Conservation (phyloP, 2,329 filamentous ascomycete species). For the Aquanectria penicillioides region DNA sequence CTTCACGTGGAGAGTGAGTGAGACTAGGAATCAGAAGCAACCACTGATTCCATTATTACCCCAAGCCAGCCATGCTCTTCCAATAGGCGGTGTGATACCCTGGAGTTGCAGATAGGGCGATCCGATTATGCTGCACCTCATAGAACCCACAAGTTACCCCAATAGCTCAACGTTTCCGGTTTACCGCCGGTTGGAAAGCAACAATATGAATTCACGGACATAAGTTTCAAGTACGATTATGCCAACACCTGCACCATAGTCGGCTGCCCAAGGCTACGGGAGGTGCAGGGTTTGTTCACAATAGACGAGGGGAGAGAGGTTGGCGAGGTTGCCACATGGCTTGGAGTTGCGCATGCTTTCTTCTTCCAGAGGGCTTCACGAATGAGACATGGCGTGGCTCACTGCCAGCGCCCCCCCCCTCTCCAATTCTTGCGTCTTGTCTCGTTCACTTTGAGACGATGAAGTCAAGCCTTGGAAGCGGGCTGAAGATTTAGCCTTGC, state of each 20-base stretch:
- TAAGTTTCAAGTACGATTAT: neutral
- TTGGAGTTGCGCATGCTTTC: conserved; percentile 20
- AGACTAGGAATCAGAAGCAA: conserved; percentile 15
- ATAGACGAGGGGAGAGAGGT: conserved; percentile 1
- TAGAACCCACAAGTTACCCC: neutral
- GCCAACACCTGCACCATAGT: neutral
- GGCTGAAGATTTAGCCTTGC: conserved; percentile 30
- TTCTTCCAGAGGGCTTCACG: conserved; percentile 8
- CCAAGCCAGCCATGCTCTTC: neutral
- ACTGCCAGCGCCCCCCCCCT: conserved; percentile 4
- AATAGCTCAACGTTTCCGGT: neutral
- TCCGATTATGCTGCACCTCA: too few relatives aligned
- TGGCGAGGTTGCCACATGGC: conserved; percentile 24
- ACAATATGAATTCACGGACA: neutral
- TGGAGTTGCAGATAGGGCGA: neutral
- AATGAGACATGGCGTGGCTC: conserved; percentile 26
- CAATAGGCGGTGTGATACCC: conserved; percentile 11
- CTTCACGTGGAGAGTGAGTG: neutral
- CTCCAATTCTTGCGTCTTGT: conserved; percentile 7
- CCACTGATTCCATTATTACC: neutral
- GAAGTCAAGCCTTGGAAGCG: conserved; percentile 22
- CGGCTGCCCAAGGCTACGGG: too few relatives aligned
- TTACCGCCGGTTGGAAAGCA: neutral
- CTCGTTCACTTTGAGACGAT: conserved; percentile 23
- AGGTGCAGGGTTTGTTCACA: neutral